Conservation (phyloP, 148 eudicot genomes). For the Vaccinium corymbosum region DNA sequence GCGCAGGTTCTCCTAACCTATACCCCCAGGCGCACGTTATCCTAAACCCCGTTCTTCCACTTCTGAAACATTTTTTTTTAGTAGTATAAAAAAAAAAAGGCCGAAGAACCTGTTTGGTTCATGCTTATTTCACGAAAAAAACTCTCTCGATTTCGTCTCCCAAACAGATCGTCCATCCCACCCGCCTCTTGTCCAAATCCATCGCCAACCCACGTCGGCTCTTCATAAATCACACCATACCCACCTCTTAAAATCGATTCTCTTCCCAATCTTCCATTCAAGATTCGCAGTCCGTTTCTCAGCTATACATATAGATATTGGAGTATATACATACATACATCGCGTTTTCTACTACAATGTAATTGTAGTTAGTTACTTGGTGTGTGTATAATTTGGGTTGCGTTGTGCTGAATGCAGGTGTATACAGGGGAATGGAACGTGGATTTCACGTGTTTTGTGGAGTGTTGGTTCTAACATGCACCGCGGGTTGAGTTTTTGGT, state of each 20-base stretch:
- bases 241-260: constrained; percentile 14
- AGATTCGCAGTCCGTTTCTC: constrained; percentile 23
- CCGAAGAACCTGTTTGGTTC: constrained; percentile 15
- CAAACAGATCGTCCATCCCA: constrained; percentile 22
- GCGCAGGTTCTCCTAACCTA: constrained; percentile 12
- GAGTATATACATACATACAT: not conserved
- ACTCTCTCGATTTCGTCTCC: constrained; percentile 45
- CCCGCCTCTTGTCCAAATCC: constrained; percentile 20
- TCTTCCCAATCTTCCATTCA: constrained; percentile 8
- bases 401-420: constrained; percentile 28
- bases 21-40: constrained; percentile 15
- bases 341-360: not conserved
- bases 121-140: constrained; percentile 10
- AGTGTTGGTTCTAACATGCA: constrained; percentile 39
- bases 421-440: constrained; percentile 29
- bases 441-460: constrained; percentile 18
- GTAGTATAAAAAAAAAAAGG: not conserved
- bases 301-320: not conserved
- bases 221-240: constrained; percentile 20
- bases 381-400: constrained; percentile 14
- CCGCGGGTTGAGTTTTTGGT: constrained; percentile 11
- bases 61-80: not conserved
- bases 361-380: not conserved
- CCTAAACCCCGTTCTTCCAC: not conserved
- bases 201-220: constrained; percentile 23